phyloP scores from a whole-genome alignment of 2,329 filamentous ascomycete species.

The Penicillium sp. region DNA sequence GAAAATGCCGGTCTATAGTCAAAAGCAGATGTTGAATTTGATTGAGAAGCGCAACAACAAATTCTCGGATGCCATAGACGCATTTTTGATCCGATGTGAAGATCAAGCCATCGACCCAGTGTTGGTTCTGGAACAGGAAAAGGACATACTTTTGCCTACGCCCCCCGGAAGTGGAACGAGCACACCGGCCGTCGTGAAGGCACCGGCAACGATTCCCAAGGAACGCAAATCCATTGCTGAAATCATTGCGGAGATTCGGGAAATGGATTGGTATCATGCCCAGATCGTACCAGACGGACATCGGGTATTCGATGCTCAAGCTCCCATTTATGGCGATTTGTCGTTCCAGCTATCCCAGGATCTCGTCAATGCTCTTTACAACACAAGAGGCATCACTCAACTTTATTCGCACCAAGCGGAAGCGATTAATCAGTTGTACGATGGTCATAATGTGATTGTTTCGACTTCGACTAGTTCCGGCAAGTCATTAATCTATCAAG shows the following conservation, averaged over 20 bases:
- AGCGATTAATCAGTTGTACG: constrained; percentile 82
- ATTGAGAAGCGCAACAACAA: constrained; percentile 88
- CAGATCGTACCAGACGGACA: constrained; percentile 94
- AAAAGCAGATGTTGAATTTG: constrained; percentile 83
- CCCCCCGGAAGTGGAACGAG: constrained; percentile 45
- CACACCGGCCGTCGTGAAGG: constrained; percentile 44
- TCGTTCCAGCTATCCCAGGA: constrained; percentile 84
- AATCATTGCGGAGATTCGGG: constrained; percentile 80
- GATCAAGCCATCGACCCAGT: constrained; percentile 64
- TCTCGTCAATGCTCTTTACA: constrained; percentile 94
- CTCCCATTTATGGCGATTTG: constrained; percentile 76
- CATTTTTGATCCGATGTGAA: constrained; percentile 72
- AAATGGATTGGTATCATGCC: constrained; percentile 80
- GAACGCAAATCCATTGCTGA: constrained; percentile 78
- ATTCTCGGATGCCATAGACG: constrained; percentile 73
- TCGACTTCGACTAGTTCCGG: constrained; percentile 94
- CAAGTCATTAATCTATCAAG: constrained; percentile 96
- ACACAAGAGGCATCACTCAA: constrained; percentile 78
- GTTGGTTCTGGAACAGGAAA: constrained; percentile 59
- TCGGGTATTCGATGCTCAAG: constrained; percentile 82
- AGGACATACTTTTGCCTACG: constrained; percentile 61
- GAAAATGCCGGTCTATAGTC: constrained; percentile 88
- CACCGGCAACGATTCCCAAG: constrained; percentile 72
- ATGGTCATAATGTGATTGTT: constrained; percentile 83
- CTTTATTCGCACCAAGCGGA: constrained; percentile 92